Conservation (phyloP, 2,329 filamentous ascomycete genomes). For the Ilyonectria sp. region DNA sequence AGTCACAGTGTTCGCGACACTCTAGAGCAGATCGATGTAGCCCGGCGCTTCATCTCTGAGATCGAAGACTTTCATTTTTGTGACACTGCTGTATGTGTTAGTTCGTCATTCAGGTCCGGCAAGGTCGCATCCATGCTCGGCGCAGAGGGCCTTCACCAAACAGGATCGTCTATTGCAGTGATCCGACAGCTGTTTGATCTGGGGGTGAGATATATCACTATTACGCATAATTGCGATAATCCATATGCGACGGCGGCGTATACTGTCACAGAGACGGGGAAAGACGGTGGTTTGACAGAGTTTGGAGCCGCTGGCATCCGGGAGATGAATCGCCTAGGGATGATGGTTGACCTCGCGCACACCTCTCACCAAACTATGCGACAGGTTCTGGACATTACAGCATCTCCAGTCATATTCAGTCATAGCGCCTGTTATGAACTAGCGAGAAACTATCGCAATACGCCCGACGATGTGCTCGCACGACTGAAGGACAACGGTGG, state of each 20-base stretch:
- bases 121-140: slow-evolving; percentile 33
- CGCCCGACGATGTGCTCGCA: slow-evolving; percentile 53
- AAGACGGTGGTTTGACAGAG: slow-evolving; percentile 34
- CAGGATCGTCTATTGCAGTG: slow-evolving; percentile 27
- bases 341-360: slow-evolving; percentile 44
- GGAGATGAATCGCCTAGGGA: slow-evolving; percentile 51
- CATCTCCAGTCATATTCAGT: slow-evolving; percentile 40
- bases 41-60: slow-evolving; percentile 31
- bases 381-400: slow-evolving; percentile 30
- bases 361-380: slow-evolving; percentile 33
- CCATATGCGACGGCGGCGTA: slow-evolving; percentile 37
- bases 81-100: slow-evolving; percentile 23
- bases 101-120: slow-evolving; percentile 24
- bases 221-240: slow-evolving; percentile 44
- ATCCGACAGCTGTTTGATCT: slow-evolving; percentile 42
- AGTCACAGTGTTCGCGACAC: slow-evolving; percentile 35
- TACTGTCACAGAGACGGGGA: slow-evolving; percentile 24
- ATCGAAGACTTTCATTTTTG: slow-evolving; percentile 32
- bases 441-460: slow-evolving; percentile 49
- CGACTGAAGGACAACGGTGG: slow-evolving; percentile 50
- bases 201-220: slow-evolving; percentile 52
- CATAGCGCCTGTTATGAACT: slow-evolving; percentile 32
- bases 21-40: slow-evolving; percentile 38
- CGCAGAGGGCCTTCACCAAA: slow-evolving; percentile 33
- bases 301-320: slow-evolving; percentile 40